phyloP scores from a whole-genome alignment of 23 red algal species.

The Porphyridium purpureum region DNA sequence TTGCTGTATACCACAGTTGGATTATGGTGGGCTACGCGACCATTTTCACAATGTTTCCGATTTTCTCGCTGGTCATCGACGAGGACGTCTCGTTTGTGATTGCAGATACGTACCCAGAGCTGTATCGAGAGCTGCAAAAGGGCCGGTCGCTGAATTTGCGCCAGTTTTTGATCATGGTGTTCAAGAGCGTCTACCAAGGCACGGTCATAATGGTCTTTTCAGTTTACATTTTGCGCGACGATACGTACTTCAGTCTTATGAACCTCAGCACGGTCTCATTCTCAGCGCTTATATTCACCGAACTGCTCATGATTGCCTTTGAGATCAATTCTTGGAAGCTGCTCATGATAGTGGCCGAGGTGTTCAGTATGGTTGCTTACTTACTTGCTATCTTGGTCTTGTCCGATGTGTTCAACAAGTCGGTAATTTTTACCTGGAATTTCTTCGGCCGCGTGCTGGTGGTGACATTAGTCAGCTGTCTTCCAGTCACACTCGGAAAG shows the following conservation, averaged over 20 bases:
- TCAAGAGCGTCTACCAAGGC: conserved; percentile 90
- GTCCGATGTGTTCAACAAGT: conserved; percentile 48
- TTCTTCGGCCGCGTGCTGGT: conserved; percentile 45
- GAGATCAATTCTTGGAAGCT: conserved; percentile 78
- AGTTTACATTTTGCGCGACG: conserved; percentile 91
- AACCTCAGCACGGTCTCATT: conserved; percentile 79
- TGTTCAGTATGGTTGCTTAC: conserved; percentile 53
- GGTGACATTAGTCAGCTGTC: conserved; percentile 57
- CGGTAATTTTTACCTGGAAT: conserved; percentile 50
- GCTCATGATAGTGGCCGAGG: conserved; percentile 66
- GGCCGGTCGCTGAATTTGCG: conserved; percentile 85
- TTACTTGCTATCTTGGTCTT: conserved; percentile 24
- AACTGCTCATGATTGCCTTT: conserved; percentile 82
- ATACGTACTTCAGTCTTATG: conserved; percentile 75
- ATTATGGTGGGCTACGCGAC: conserved; percentile 93
- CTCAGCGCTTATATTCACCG: conserved; percentile 76
- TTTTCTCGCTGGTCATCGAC: conserved; percentile 84
- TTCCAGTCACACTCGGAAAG: conserved; percentile 72
- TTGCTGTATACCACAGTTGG: conserved; percentile 82
- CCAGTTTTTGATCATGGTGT: conserved; percentile 83
- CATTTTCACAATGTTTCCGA: conserved; percentile 89
- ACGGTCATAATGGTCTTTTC: conserved; percentile 94
- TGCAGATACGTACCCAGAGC: conserved; percentile 82
- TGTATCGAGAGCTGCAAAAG: conserved; percentile 86
- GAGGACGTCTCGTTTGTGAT: conserved; percentile 63